A percentile compares a stretch with the other conserved stretches of the same genome.
Evolutionary conservation across 768 basidiomycete species (phyloP).

Genomic region (Panellus pusillus): DNA sequence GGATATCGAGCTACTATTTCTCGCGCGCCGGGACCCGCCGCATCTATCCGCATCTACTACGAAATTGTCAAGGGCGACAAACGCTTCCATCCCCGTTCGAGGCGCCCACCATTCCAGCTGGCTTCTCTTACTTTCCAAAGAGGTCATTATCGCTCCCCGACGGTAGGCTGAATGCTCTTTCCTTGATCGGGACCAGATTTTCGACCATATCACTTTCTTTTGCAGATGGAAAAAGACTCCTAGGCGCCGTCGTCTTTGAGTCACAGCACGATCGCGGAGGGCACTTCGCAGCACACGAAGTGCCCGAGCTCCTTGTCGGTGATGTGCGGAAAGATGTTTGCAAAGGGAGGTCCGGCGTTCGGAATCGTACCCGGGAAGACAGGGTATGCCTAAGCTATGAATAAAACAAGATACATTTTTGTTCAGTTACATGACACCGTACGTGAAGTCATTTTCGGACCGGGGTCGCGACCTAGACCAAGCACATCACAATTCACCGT

Average conservation of each 20-base stretch:
- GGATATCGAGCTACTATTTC: conserved; percentile 62
- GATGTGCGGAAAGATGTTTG: conserved; percentile 49
- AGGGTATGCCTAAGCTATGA: conserved; percentile 26
- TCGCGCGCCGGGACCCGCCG: conserved; percentile 58
- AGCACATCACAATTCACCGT: too few species aligned
- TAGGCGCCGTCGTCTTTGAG: conserved; percentile 36
- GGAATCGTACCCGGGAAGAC: conserved; percentile 27
- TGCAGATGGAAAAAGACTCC: conserved; percentile 7
- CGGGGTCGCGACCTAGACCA: too few species aligned
- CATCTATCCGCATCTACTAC: conserved; percentile 58
- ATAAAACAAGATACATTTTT: too few species aligned
- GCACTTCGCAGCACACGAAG: conserved; percentile 44
- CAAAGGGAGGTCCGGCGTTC: conserved; percentile 30
- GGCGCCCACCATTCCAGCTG: conserved; percentile 40
- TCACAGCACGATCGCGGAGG: conserved; percentile 41
- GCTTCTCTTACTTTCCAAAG: conserved; percentile 48
- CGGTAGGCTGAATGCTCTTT: conserved; percentile 19
- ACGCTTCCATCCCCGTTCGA: not conserved
- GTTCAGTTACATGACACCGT: too few species aligned
- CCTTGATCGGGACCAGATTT: conserved; percentile 26
- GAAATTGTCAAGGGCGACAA: conserved; percentile 34
- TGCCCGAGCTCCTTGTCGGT: conserved; percentile 31
- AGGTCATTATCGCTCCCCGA: conserved; percentile 30
- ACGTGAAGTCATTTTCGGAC: too few species aligned
- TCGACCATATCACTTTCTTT: conserved; percentile 9